A percentile compares a stretch with the other conserved stretches of the same genome.
These are phyloP conservation scores for Dorcoceras hygrometricum DNA, from an alignment of 257 asterid genomes.

Conservation along the genomic window DNA sequence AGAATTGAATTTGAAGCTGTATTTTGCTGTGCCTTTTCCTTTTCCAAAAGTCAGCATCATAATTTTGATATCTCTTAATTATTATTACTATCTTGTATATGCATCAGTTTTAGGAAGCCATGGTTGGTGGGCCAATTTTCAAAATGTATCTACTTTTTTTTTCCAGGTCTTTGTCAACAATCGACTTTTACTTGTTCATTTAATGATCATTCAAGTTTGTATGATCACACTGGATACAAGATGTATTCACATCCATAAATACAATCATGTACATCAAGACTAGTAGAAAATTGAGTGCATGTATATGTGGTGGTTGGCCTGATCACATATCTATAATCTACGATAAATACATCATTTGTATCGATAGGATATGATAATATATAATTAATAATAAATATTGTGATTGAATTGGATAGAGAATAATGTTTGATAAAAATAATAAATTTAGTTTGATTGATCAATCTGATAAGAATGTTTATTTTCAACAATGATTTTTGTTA, in stretches of 20 bases:
- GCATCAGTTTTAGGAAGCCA: not conserved
- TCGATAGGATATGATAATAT: too few relatives aligned
- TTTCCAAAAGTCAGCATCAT: conserved; percentile 41
- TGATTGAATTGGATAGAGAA: too few relatives aligned
- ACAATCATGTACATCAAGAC: too few relatives aligned
- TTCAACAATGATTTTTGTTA: not conserved
- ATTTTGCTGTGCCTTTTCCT: conserved; percentile 35
- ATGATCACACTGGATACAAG: conserved; percentile 26
- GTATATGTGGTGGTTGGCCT: not conserved
- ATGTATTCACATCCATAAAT: not conserved
- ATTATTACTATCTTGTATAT: conserved; percentile 2
- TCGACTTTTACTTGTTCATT: conserved; percentile 12
- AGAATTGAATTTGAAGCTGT: conserved; percentile 36
- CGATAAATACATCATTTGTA: too few relatives aligned
- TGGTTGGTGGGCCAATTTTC: conserved; percentile 9
- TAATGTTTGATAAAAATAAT: too few relatives aligned
- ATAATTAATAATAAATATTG: too few relatives aligned
- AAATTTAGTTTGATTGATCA: too few relatives aligned
- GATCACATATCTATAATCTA: too few relatives aligned
- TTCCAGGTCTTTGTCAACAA: not conserved
- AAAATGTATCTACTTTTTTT: not conserved
- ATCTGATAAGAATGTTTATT: not conserved
- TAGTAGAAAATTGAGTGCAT: not conserved
- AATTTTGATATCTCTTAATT: too few relatives aligned
- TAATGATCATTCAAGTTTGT: conserved; percentile 16